Percentiles rank a stretch among this genome's conserved stretches.
Evolutionary conservation across 2,329 filamentous ascomycete genomes (phyloP).

Genomic region (Arthrocladium fulminans): DNA sequence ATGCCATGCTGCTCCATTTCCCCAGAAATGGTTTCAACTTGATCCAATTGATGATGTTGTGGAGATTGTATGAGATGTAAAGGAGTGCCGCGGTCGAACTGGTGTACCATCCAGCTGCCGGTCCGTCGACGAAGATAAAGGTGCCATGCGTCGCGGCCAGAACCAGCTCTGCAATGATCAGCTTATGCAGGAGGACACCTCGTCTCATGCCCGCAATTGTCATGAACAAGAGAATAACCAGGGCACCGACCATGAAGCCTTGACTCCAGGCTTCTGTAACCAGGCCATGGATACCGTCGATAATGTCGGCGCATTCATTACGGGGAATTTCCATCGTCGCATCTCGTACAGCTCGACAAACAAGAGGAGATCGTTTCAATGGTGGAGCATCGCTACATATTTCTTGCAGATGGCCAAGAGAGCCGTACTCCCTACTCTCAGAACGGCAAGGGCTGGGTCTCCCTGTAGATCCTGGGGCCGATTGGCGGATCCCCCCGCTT

Average conservation of each 20-base stretch:
- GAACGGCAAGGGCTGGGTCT: too few species aligned
- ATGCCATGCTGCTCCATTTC: conserved; percentile 41
- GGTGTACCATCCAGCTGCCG: conserved; percentile 56
- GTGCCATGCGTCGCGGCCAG: conserved; percentile 50
- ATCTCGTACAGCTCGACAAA: background rate
- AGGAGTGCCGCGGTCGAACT: conserved; percentile 51
- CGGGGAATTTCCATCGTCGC: conserved; percentile 60
- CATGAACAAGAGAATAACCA: conserved; percentile 42
- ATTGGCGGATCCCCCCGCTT: too few species aligned
- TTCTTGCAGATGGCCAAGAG: too few species aligned
- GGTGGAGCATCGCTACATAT: too few species aligned
- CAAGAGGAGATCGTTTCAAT: background rate
- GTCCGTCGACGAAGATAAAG: conserved; percentile 47
- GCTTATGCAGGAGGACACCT: conserved; percentile 41
- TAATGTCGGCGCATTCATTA: conserved; percentile 71
- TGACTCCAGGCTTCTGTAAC: conserved; percentile 42
- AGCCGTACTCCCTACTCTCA: too few species aligned
- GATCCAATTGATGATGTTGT: conserved; percentile 59
- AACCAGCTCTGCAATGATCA: conserved; percentile 47
- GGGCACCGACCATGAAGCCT: conserved; percentile 41
- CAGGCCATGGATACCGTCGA: conserved; percentile 15
- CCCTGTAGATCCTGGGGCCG: too few species aligned
- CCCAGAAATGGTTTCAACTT: conserved; percentile 54
- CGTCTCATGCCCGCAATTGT: conserved; percentile 44
- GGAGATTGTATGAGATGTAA: conserved; percentile 52